phyloP scores from a whole-genome alignment of 345 rosid genomes.

The Arabidopsis thaliana region DNA sequence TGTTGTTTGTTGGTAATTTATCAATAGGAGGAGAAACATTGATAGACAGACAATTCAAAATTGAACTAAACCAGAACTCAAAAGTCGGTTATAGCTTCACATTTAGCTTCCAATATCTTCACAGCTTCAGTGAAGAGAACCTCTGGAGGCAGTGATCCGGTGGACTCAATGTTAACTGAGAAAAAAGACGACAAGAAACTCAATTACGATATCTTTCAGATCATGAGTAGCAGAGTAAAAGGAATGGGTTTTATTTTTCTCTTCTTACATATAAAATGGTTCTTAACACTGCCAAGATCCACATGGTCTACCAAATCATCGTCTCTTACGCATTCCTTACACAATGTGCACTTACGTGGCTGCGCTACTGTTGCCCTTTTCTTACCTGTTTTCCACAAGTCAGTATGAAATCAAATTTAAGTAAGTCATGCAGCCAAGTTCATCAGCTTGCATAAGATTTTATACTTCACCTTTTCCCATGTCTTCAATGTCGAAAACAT shows the following conservation, averaged over 20 bases:
- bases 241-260: background rate
- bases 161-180: conserved; percentile 86
- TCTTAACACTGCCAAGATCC: conserved; percentile 65
- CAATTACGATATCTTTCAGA: background rate
- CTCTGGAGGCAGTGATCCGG: conserved; percentile 86
- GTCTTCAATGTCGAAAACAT: conserved; percentile 94
- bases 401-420: background rate
- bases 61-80: conserved; percentile 16
- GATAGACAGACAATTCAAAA: conserved; percentile 22
- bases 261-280: conserved; percentile 92
- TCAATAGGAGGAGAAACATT: background rate
- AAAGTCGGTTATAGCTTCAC: conserved; percentile 62
- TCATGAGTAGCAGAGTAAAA: background rate
- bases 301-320: conserved; percentile 52
- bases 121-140: conserved; percentile 87
- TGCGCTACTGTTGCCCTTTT: conserved; percentile 77
- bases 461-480: conserved; percentile 68
- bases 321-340: conserved; percentile 78
- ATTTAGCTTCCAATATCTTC: conserved; percentile 86
- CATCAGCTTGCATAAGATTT: background rate
- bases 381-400: conserved; percentile 56
- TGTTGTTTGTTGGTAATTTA: background rate
- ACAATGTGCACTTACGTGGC: conserved; percentile 83
- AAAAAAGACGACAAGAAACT: background rate
- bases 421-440: background rate